Conservation (phyloP, 2,329 filamentous ascomycete species). For the Aciculosporium take region DNA sequence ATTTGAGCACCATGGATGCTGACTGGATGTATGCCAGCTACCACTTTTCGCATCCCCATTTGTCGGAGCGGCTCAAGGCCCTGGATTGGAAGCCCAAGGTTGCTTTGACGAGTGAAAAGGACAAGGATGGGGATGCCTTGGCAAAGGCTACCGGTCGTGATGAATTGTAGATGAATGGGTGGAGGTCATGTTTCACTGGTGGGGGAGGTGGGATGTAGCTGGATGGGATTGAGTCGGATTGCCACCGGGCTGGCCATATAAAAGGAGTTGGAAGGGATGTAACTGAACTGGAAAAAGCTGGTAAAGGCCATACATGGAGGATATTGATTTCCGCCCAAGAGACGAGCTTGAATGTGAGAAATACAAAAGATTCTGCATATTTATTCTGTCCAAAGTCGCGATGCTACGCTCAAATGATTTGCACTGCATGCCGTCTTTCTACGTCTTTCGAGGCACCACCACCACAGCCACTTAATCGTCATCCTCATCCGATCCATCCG, state of each 20-base stretch:
- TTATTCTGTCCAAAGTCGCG: too few relatives aligned
- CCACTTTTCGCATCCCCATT: conserved; percentile 94
- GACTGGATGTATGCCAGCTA: conserved; percentile 98
- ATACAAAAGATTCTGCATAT: too few relatives aligned
- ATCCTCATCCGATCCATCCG: conserved; percentile 1
- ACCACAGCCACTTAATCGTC: background rate
- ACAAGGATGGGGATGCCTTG: conserved; percentile 29
- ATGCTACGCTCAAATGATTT: background rate
- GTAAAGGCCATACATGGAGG: too few relatives aligned
- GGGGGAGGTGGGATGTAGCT: too few relatives aligned
- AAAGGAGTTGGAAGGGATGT: too few relatives aligned
- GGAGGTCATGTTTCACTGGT: too few relatives aligned
- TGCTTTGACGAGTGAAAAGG: conserved; percentile 28
- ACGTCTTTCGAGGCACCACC: background rate
- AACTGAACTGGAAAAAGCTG: too few relatives aligned
- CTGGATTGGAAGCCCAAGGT: conserved; percentile 65
- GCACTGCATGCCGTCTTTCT: background rate
- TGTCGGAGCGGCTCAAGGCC: conserved; percentile 83
- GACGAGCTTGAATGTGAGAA: too few relatives aligned
- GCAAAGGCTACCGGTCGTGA: conserved; percentile 64
- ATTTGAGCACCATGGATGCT: conserved; percentile 95
- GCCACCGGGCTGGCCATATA: too few relatives aligned
- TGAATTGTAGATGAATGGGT: too few relatives aligned
- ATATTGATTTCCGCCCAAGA: too few relatives aligned
- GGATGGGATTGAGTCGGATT: too few relatives aligned